Evolutionary conservation across 257 asterid genomes (phyloP).

Genomic region (Plantago ovata): DNA sequence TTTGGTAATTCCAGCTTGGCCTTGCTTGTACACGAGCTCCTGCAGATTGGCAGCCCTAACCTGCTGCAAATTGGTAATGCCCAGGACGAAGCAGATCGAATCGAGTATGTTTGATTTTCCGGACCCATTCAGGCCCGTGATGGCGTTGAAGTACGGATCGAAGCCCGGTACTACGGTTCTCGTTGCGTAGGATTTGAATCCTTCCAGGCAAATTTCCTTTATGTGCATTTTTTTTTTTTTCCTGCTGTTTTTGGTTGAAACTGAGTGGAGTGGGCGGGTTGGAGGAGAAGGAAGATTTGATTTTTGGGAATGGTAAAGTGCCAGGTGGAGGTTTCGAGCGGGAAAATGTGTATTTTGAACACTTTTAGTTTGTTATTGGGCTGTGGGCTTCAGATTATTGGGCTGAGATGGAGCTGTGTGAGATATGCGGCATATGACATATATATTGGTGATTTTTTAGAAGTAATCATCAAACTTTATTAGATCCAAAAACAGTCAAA

Average conservation of each 20-base stretch:
- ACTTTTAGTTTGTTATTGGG: background rate
- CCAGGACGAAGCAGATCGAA: constrained; percentile 93
- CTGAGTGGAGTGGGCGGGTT: constrained; percentile 6
- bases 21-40: constrained; percentile 99
- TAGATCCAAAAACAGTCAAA: no score
- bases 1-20: constrained; percentile 97
- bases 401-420: no score
- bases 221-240: constrained; percentile 59
- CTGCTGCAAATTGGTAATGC: constrained; percentile 96
- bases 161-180: constrained; percentile 89
- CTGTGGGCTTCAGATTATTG: background rate
- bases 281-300: constrained; percentile 1
- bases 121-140: constrained; percentile 92
- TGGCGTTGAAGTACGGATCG: constrained; percentile 92
- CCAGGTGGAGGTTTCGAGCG: background rate
- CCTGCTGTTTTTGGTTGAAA: background rate
- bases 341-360: background rate
- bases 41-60: constrained; percentile 98
- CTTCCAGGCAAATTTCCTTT: constrained; percentile 89
- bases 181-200: constrained; percentile 95
- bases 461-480: no score
- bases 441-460: no score
- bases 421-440: no score
- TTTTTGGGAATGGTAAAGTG: background rate
- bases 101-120: constrained; percentile 97